Evolutionary conservation across 768 basidiomycete species (phyloP).

Genomic region (Leccinellum albellum): DNA sequence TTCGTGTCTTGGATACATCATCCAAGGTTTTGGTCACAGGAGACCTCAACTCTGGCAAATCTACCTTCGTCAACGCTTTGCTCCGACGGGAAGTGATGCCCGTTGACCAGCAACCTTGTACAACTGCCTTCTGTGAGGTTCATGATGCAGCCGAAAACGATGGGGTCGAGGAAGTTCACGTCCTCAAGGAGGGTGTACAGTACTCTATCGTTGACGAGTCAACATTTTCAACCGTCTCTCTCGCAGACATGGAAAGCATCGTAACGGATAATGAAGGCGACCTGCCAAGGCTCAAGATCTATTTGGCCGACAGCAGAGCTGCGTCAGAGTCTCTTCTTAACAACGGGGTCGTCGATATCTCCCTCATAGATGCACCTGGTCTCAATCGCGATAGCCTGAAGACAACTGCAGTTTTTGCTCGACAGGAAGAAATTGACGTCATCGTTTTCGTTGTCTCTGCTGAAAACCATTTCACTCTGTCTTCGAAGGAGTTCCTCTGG

Average conservation of each 20-base stretch:
- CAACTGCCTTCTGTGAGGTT: constrained; percentile 95
- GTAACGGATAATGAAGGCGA: constrained; percentile 59
- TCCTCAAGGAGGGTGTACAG: constrained; percentile 61
- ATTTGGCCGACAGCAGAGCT: constrained; percentile 76
- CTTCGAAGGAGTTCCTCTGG: constrained; percentile 89
- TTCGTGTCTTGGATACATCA: constrained; percentile 85
- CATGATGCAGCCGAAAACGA: constrained; percentile 82
- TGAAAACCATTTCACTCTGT: constrained; percentile 97
- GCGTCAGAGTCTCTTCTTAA: constrained; percentile 82
- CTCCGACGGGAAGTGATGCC: constrained; percentile 91
- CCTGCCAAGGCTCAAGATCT: constrained; percentile 75
- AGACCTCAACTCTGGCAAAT: constrained; percentile 97
- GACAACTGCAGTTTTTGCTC: constrained; percentile 92
- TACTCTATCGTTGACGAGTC: constrained; percentile 72
- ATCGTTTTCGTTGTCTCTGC: constrained; percentile 97
- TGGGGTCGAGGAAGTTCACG: constrained; percentile 81
- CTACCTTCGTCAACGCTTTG: constrained; percentile 95
- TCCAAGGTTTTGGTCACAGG: constrained; percentile 98
- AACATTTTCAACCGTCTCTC: constrained; percentile 67
- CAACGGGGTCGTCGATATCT: constrained; percentile 96
- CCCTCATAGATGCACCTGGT: constrained; percentile 97
- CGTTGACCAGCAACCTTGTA: constrained; percentile 96
- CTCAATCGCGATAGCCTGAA: constrained; percentile 93
- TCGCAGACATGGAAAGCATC: constrained; percentile 74
- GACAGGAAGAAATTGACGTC: constrained; percentile 97